Evolutionary conservation across 164 flowering plant genomes (phyloP), one percentile per base, ranked within the genome.

Genomic region (Liquidambar formosana): DNA sequence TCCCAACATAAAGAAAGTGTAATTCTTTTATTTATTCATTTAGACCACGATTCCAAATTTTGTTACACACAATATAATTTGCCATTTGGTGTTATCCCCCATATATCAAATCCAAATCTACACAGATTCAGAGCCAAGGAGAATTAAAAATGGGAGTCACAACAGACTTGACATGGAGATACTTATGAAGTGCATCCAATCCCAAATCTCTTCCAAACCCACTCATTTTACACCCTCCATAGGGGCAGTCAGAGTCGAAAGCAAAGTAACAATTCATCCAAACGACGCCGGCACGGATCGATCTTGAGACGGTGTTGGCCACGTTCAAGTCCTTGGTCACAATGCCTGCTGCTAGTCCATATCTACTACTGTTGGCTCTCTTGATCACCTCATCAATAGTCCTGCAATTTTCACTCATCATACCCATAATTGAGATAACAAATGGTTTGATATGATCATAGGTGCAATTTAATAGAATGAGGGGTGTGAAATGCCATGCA

Each of bases 251-350:
- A 1, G 0, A 18, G 54, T 85, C 90, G 16, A 91, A 80, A 0
- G 79, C 88, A 25, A 81, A 80, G 73, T 88, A 91, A 58, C 94
- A 88, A 23, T 91, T 91, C 68, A 91, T 72, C 94, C 97, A 91
- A 54, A 91, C 76, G 10, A 65, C 41, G 27, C 97, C 97, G 0
- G 94, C 92, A 0, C 89, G 81, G 19, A 91, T 78, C 3, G 97
- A 91, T 72, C 97, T 82, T 1, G 97, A 86, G 4, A 89, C 90
- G 1, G 83, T 84, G 78, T 89, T 91, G 0, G 88, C 90, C 25
- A 79, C 33, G 74, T 91, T 77, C 45, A 91, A 8, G 79, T 84
- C 64, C 57, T 86, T 89, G 57, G 94, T 88, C 66, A 91, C 75
- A 0, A 91, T 81, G 21, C 94, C 97, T 5, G 91, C 91, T 62